phyloP scores from a whole-genome alignment of 768 basidiomycete species.

The Leccinum rimulosum region DNA sequence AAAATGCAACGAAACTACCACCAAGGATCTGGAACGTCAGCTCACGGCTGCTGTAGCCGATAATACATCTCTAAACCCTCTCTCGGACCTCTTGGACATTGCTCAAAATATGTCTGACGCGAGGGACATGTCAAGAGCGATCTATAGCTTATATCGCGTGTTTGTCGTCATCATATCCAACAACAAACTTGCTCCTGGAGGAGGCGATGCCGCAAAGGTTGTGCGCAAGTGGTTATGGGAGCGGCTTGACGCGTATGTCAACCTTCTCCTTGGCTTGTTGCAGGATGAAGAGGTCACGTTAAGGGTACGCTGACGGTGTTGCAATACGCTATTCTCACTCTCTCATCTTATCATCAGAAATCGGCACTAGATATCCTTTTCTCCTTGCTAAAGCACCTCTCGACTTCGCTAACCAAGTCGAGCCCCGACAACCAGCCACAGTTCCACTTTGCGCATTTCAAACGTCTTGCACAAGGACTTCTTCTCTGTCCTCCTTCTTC shows the following conservation, averaged over 20 bases:
- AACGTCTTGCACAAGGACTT: conserved; percentile 57
- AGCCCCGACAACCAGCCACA: conserved; percentile 50
- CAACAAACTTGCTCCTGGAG: conserved; percentile 51
- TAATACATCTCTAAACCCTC: conserved; percentile 68
- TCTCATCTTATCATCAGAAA: conserved; percentile 39
- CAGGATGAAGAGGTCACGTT: conserved; percentile 75
- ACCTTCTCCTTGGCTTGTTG: conserved; percentile 65
- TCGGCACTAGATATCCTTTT: conserved; percentile 74
- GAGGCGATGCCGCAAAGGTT: conserved; percentile 50
- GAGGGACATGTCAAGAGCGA: conserved; percentile 62
- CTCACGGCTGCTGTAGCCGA: conserved; percentile 52
- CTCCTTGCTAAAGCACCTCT: conserved; percentile 74
- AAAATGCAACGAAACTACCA: conserved; percentile 19
- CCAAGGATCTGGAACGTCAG: conserved; percentile 52
- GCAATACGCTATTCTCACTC: conserved; percentile 3
- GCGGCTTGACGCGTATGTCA: conserved; percentile 65
- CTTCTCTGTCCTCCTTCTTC: conserved; percentile 58
- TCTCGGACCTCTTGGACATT: conserved; percentile 72
- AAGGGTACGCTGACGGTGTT: conserved; percentile 48
- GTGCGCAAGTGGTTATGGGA: conserved; percentile 83
- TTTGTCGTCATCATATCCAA: conserved; percentile 63
- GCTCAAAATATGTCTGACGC: conserved; percentile 48
- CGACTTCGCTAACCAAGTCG: conserved; percentile 54
- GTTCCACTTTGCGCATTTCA: conserved; percentile 67
- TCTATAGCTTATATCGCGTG: conserved; percentile 80